Conservation (phyloP, 2,329 filamentous ascomycete species). For the Claviceps quebecensis region DNA sequence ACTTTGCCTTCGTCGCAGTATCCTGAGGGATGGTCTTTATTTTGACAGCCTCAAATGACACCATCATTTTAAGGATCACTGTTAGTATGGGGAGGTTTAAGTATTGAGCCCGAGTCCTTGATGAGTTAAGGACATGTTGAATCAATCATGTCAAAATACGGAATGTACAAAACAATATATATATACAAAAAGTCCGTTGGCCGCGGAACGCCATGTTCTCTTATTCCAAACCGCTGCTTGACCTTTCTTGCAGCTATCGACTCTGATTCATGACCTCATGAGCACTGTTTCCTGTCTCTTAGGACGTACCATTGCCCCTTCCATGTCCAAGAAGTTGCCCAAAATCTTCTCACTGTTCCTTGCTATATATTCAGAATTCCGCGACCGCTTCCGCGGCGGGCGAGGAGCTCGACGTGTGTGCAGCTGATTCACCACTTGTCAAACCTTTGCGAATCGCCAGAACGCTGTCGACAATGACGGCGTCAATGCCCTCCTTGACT, state of each 20-base stretch:
- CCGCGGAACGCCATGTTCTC: neutral
- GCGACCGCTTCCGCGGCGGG: neutral
- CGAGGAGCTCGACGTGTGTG: neutral
- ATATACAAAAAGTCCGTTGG: neutral
- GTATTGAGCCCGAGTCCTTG: too few species aligned
- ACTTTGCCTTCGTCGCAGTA: too few species aligned
- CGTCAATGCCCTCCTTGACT: conserved; percentile 91
- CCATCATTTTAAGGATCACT: too few species aligned
- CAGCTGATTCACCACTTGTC: conserved; percentile 29
- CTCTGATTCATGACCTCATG: neutral
- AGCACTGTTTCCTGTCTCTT: neutral
- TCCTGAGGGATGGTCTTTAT: too few species aligned
- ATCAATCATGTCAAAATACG: too few species aligned
- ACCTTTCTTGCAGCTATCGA: neutral
- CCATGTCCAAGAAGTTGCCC: neutral
- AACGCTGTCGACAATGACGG: conserved; percentile 92
- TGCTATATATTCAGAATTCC: neutral
- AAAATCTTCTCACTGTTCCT: neutral
- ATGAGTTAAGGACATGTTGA: too few species aligned
- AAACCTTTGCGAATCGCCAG: conserved; percentile 85
- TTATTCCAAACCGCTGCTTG: neutral
- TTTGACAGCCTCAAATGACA: too few species aligned
- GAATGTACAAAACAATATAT: too few species aligned
- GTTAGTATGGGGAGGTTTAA: too few species aligned
- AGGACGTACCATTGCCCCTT: neutral